Evolutionary conservation across 2,329 filamentous ascomycete genomes (phyloP), one percentile per base, ranked within the genome.

Genomic region (Pseudocercospora crystallina): DNA sequence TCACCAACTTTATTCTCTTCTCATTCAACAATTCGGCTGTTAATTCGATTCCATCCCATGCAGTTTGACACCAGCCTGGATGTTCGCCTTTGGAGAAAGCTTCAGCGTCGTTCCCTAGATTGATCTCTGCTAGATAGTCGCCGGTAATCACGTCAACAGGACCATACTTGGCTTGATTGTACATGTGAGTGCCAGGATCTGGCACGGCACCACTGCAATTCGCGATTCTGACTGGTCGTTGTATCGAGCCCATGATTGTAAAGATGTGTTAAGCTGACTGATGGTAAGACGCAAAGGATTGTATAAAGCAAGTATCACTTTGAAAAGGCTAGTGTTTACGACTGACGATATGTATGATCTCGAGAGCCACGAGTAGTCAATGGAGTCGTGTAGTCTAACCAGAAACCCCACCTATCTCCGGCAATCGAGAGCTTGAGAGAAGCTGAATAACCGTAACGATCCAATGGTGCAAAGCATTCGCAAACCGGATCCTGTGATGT

Each of bases 1-100:
- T 69, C 31, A 81, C 68, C n/a, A 82, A 68, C 52, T 79, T 80
- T 65, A 82, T 81, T 0, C 69, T 62, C 49, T 78, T 78, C 42
- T 75, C 62, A 2, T 69, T 62, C 57, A 78, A 65, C 1, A 76
- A 61, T 3, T 76, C 70, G 12, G 80, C 70, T 1, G 70, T 72
- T 59, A 75, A 62, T 54, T 73, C 63, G 17, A 79, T 65, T 1
- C 74, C 76, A 48, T 77, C 73, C 77, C 76, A 77, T 41, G 76
- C 71, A 29, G 73, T 77, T 32, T 71, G 68, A 49, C 49, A 58
- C 57, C 53, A 62, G 29, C 61, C 61, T 38, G 45, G 35, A 39
- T 61, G 54, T 52, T 58, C 48, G 37, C 57, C 57, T 48, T 56
- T 54, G 4, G 56, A 29, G 51, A 48, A 61, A 45, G 54, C 47